phyloP scores from a whole-genome alignment of 768 basidiomycete genomes.

The Lyophyllum decastes region DNA sequence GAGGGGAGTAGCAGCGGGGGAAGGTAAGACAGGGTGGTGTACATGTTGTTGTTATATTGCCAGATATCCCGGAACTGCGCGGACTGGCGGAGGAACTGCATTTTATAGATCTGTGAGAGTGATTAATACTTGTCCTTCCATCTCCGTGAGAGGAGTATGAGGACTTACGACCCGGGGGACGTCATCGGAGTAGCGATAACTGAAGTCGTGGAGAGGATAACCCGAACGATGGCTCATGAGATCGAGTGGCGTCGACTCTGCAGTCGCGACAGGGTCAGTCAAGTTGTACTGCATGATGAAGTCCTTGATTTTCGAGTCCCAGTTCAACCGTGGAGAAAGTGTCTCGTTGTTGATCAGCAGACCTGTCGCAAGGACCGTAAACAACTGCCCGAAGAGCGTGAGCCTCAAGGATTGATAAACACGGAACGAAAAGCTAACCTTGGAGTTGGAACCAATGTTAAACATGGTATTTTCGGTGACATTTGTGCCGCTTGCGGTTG shows the following conservation, averaged over 20 bases:
- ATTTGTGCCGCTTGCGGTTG: conserved; percentile 22
- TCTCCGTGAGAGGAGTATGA: not conserved
- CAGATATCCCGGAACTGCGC: conserved; percentile 1
- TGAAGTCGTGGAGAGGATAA: conserved; percentile 24
- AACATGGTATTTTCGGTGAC: conserved; percentile 28
- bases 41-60: conserved; percentile 27
- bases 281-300: conserved; percentile 25
- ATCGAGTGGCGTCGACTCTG: conserved; percentile 24
- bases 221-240: conserved; percentile 29
- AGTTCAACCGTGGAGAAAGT: conserved; percentile 22
- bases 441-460: conserved; percentile 32
- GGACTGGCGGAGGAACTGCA: not conserved
- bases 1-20: conserved; percentile 25
- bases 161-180: conserved; percentile 4
- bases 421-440: conserved; percentile 14
- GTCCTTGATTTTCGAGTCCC: conserved; percentile 24
- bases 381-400: conserved; percentile 19
- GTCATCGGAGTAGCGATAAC: conserved; percentile 4
- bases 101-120: not conserved
- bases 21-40: conserved; percentile 28
- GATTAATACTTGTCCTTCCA: not conserved
- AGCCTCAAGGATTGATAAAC: not conserved
- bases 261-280: conserved; percentile 23
- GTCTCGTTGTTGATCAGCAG: conserved; percentile 27
- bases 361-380: conserved; percentile 23